A percentile compares a stretch with the other conserved stretches of the same genome.
Evolutionary conservation across 306 rosid species (phyloP).

Genomic region (Hippophae gyantsensis): DNA sequence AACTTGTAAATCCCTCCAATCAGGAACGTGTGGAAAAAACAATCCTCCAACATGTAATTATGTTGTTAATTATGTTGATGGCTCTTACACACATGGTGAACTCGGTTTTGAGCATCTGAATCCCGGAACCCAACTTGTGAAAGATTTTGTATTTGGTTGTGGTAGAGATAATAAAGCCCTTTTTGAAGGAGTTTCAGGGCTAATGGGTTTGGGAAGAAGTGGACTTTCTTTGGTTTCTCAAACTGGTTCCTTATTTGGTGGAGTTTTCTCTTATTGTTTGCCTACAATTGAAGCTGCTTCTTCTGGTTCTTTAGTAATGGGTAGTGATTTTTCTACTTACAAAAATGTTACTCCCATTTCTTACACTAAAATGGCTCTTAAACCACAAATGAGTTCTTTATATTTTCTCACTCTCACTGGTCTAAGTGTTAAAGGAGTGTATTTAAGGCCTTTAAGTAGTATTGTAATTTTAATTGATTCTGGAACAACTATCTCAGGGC

Average conservation of each 20-base stretch:
- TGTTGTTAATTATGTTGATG: slow-evolving; percentile 62
- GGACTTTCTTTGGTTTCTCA: slow-evolving; percentile 63
- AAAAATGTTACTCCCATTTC: slow-evolving; percentile 55
- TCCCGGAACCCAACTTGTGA: slow-evolving; percentile 35
- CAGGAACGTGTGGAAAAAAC: slow-evolving; percentile 29
- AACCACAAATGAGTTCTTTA: slow-evolving; percentile 43
- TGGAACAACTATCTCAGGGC: slow-evolving; percentile 70
- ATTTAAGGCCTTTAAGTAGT: slow-evolving; percentile 10
- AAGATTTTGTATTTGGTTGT: slow-evolving; percentile 61
- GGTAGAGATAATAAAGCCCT: slow-evolving; percentile 67
- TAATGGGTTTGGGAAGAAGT: slow-evolving; percentile 74
- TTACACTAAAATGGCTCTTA: slow-evolving; percentile 57
- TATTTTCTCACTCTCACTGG: slow-evolving; percentile 68
- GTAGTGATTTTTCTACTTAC: slow-evolving; percentile 48
- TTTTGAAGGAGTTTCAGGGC: slow-evolving; percentile 72
- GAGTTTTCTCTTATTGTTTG: slow-evolving; percentile 78
- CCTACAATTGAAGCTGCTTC: slow-evolving; percentile 45
- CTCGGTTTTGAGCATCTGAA: slow-evolving; percentile 41
- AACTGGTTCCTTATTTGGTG: slow-evolving; percentile 47
- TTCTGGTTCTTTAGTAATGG: slow-evolving; percentile 73
- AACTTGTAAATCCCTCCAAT: slow-evolving; percentile 42
- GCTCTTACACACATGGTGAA: slow-evolving; percentile 51
- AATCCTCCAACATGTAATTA: slow-evolving; percentile 37
- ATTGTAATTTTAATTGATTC: slow-evolving; percentile 59
- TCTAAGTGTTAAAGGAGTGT: slow-evolving; percentile 48